These are phyloP conservation scores for Rhynchospora breviuscula DNA, from an alignment of 176 grass and related monocot genomes.

Conservation along the genomic window DNA sequence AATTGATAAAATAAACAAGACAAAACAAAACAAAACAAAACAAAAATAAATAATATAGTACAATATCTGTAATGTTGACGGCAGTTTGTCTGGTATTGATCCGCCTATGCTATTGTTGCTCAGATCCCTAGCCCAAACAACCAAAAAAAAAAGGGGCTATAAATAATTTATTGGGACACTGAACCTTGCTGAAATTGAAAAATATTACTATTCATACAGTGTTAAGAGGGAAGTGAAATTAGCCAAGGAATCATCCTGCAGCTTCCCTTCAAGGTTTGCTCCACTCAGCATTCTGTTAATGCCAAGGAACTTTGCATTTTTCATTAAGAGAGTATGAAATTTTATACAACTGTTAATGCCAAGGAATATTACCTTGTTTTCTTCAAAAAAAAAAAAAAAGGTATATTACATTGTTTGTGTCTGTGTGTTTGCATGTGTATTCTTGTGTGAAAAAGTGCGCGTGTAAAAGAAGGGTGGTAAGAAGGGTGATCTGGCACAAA, in stretches of 20 bases:
- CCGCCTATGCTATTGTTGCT: conserved; percentile 88
- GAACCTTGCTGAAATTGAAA: not conserved
- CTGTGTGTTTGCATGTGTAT: not conserved
- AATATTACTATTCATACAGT: conserved; percentile 40
- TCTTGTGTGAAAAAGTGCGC: not conserved
- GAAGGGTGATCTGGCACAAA: not conserved
- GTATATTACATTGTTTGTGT: not conserved
- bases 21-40: not conserved
- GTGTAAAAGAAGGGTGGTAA: not conserved
- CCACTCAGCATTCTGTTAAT: conserved; percentile 36
- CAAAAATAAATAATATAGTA: conserved; percentile 11
- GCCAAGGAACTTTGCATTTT: not conserved
- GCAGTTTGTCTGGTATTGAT: conserved; percentile 70
- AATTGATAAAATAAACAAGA: not conserved
- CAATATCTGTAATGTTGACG: conserved; percentile 34
- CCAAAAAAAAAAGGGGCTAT: not conserved
- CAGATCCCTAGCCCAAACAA: conserved; percentile 54
- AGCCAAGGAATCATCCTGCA: conserved; percentile 40
- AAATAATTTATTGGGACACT: conserved; percentile 3
- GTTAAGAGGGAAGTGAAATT: conserved; percentile 65
- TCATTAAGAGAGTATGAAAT: not conserved
- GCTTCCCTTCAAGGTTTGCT: conserved; percentile 65
- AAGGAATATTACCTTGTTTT: too few species aligned
- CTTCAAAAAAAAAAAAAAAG: too few species aligned
- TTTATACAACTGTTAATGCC: not conserved